Evolutionary conservation across 1,284 basidiomycete genomes (phyloP), one percentile per base, ranked within the genome.

Genomic region (Ustilago trichophora): DNA sequence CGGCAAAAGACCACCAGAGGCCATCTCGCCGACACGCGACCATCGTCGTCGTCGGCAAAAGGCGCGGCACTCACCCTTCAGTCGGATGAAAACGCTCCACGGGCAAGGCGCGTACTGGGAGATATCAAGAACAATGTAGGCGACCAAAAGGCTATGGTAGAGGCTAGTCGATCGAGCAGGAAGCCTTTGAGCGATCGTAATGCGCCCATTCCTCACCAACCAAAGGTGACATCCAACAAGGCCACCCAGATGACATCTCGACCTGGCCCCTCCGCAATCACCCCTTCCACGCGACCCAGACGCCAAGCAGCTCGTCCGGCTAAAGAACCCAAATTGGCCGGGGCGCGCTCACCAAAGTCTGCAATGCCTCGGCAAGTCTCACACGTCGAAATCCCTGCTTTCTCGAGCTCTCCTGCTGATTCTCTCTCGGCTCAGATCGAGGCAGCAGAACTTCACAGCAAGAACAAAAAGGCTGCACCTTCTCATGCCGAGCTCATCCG

Each of bases 151-250:
- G n/a, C n/a, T n/a, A n/a, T n/a, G n/a, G n/a, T 13, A 6, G 27
- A 44, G 16, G 16, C 43, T 8, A 25, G 44, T 29, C 18, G 25
- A 18, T 44, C 52, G 34, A 43, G 34, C 11, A 44, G 60, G 15
- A 52, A 42, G 41, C 60, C 60, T 5, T 27, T 64, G 13, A 36
- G 40, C 31, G 49, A 64, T 37, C 60, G 60, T 15, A 64, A 64
- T 13, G 41, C 49, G 6, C 38, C 38, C 16, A 10, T 51, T 16
- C n/a, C 6, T 4, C 24, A 6, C 19, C 24, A 13, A 27, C 9
- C 3, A 25, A 40, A 15, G 22, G 10, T 12, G 4, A 8, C 18
- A 21, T 34, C 41, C 9, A 31, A 19, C 29, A 50, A 40, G 34
- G 16, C 0, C 1, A 4, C 16, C 11, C 16, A 21, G n/a, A 16